Evolutionary conservation across 805 yeast species (phyloP).

Genomic region (Candida fluviatilis): DNA sequence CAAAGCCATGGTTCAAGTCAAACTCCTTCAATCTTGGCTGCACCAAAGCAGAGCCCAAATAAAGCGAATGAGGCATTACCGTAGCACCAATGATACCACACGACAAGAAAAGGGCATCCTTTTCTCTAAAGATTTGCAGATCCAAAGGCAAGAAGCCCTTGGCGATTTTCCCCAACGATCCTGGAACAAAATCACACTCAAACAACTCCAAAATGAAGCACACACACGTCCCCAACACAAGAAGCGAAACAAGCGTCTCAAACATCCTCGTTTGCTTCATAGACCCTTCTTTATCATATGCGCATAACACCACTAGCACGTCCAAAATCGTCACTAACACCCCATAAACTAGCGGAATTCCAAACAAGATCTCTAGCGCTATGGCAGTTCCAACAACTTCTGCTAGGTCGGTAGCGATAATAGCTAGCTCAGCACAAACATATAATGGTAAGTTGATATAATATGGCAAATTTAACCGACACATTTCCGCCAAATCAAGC

Average conservation of each 20-base stretch:
- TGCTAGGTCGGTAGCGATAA: conserved; percentile 88
- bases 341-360: conserved; percentile 70
- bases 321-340: conserved; percentile 78
- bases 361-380: conserved; percentile 70
- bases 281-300: conserved; percentile 71
- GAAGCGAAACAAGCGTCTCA: conserved; percentile 66
- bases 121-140: conserved; percentile 26
- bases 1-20: conserved; percentile 28
- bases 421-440: conserved; percentile 76
- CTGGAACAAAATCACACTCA: conserved; percentile 48
- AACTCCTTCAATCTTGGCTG: conserved; percentile 41
- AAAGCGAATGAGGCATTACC: conserved; percentile 46
- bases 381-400: conserved; percentile 95
- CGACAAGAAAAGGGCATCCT: conserved; percentile 37
- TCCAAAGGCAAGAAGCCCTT: conserved; percentile 65
- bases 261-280: conserved; percentile 71
- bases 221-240: conserved; percentile 69
- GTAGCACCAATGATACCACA: conserved; percentile 46
- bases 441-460: conserved; percentile 65
- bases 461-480: conserved; percentile 64
- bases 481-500: conserved; percentile 79
- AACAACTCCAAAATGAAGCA: conserved; percentile 73
- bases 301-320: conserved; percentile 72
- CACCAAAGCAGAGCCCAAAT: conserved; percentile 42
- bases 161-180: conserved; percentile 48